These are phyloP conservation scores for Eragrostis tef DNA, from an alignment of 202 grass and related monocot genomes.

Conservation along the genomic window DNA sequence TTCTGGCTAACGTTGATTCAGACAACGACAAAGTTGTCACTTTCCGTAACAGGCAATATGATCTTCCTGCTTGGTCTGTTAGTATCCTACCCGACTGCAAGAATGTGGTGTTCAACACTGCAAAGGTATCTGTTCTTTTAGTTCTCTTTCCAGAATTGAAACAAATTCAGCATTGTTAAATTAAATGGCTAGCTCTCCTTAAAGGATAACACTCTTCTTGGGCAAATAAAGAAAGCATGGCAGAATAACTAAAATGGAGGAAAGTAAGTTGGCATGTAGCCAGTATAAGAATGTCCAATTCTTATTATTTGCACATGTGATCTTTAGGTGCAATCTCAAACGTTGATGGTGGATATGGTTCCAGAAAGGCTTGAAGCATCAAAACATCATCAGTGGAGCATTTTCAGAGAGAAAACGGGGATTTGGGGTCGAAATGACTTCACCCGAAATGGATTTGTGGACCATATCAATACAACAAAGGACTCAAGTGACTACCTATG, in stretches of 20 bases:
- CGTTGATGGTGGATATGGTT: conserved; percentile 70
- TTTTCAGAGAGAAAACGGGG: conserved; percentile 76
- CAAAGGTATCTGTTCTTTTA: conserved; percentile 64
- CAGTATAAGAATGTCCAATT: neutral
- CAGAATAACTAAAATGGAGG: conserved; percentile 23
- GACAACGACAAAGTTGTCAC: conserved; percentile 67
- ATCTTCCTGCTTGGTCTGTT: conserved; percentile 95
- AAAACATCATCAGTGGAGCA: conserved; percentile 59
- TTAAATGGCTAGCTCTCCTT: neutral
- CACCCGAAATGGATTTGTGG: conserved; percentile 64
- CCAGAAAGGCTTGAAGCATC: conserved; percentile 59
- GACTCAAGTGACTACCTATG: conserved; percentile 97
- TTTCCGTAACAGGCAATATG: conserved; percentile 73
- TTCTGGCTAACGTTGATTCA: conserved; percentile 81
- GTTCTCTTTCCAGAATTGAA: conserved; percentile 13
- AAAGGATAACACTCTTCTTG: conserved; percentile 1
- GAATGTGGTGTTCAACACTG: conserved; percentile 87
- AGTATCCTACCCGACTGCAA: conserved; percentile 98
- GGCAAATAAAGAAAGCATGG: conserved; percentile 19
- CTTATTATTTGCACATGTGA: conserved; percentile 7
- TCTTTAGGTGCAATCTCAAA: conserved; percentile 81
- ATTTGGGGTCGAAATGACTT: conserved; percentile 77
- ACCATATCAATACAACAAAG: conserved; percentile 97
- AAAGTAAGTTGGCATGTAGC: conserved; percentile 1
- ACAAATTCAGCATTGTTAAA: conserved; percentile 15